A percentile compares a stretch with the other conserved stretches of the same genome.
Conservation (phyloP, 352 stramenopile species). For the Globisporangium cystogenes region DNA sequence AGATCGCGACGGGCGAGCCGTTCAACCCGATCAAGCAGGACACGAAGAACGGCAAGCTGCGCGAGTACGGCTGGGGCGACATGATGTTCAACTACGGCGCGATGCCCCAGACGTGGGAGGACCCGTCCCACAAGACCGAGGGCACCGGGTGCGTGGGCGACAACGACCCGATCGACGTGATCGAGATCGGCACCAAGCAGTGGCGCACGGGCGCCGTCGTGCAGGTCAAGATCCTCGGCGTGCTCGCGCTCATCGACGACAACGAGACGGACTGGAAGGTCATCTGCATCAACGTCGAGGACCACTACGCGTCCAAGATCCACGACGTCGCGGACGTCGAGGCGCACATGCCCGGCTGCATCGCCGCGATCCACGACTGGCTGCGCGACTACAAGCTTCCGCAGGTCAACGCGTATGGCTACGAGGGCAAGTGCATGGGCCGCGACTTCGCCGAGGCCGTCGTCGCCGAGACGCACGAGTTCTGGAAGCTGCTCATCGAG, state of each 20-base stretch:
- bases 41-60: constrained; percentile 96
- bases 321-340: constrained; percentile 98
- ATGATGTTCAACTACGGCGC: constrained; percentile 99
- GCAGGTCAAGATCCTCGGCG: constrained; percentile 97
- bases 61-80: constrained; percentile 95
- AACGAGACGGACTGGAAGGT: constrained; percentile 99
- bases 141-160: constrained; percentile 88
- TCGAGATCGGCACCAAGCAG: constrained; percentile 95
- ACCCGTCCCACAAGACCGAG: constrained; percentile 88
- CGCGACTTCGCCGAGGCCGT: constrained; percentile 85
- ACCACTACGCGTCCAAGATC: constrained; percentile 96
- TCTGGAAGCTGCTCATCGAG: constrained; percentile 88
- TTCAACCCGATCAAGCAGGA: constrained; percentile 99
- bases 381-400: constrained; percentile 99
- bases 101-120: constrained; percentile 99
- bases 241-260: constrained; percentile 99
- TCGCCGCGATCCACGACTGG: constrained; percentile 95
- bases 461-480: constrained; percentile 85
- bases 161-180: constrained; percentile 99
- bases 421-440: constrained; percentile 95
- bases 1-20: constrained; percentile 93
- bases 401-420: constrained; percentile 99
- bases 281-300: constrained; percentile 94
- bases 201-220: constrained; percentile 92
- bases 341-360: constrained; percentile 90